Base-by-base conservation (phyloP, 768 basidiomycete genomes). In the Gautieria morchelliformis region DNA sequence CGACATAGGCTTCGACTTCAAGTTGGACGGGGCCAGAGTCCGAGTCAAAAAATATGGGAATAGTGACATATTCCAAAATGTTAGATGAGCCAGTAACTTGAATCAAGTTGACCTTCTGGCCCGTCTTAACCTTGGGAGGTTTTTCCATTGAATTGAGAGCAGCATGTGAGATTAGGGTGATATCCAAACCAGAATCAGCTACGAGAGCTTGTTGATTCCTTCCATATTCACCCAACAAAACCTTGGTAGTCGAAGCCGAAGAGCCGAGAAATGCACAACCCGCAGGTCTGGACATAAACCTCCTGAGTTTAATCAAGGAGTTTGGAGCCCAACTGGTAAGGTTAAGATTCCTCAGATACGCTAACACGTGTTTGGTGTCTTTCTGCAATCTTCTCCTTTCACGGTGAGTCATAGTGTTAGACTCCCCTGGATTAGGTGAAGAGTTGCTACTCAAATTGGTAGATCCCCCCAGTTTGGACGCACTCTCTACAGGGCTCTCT, bases 181-280 rank as follows among this genome's bases (percentile, higher is more conserved):
- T 27, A 5, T 27, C 27, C 2, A 5, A 27, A 27, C 71, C 69
- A 0, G 69, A 69, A 51, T 72, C 72, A 2, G 69, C 46, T 19
- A 65, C 61, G 14, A 65, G 39, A 10, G 40, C 46, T 3, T 59
- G 55, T 1, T 48, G 7, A 17, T 63, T 44, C 1, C 39, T n/a
- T 9, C 56, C 49, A 30, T 53, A 27, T 14, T 41, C 5, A 20
- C 56, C 27, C 52, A 65, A 39, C 39, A 53, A 49, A 4, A 52
- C 64, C 20, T 32, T 15, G 1, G 63, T 53, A n/a, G 59, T 59
- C 1, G 64, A 68, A 35, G 70, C 68, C 39, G 64, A 58, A 9
- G 70, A 27, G 10, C 72, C 71, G n/a, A 73, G 54, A 51, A 72
- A 72, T 0, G 69, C 39, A 48, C 66, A 67, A 19, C 72, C 72